Evolutionary conservation across 441 rosid species (phyloP).

Genomic region (Metrosideros polymorpha): DNA sequence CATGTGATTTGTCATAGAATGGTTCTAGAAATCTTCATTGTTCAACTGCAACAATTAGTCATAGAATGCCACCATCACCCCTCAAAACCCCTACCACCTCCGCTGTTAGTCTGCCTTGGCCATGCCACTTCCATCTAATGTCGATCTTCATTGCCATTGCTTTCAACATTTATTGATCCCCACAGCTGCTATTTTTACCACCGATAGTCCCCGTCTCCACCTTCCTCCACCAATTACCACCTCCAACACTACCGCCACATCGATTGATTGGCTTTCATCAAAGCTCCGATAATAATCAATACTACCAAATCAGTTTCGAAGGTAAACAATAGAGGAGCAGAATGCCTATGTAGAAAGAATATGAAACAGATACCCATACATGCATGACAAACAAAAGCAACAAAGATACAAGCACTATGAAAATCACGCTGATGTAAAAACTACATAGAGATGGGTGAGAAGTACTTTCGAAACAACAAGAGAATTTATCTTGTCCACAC

Average conservation of each 20-base stretch:
- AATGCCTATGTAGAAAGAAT: neutral
- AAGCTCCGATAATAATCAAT: neutral
- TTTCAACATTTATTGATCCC: neutral
- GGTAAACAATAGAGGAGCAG: neutral
- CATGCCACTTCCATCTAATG: neutral
- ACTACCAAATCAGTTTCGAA: neutral
- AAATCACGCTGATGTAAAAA: neutral
- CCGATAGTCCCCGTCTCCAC: neutral
- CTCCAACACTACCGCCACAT: neutral
- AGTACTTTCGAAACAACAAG: neutral
- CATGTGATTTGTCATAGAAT: neutral
- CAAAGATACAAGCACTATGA: too few relatives aligned
- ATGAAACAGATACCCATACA: too few relatives aligned
- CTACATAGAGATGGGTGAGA: neutral
- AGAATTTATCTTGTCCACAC: neutral
- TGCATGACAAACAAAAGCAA: too few relatives aligned
- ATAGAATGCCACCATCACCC: neutral
- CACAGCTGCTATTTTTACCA: neutral
- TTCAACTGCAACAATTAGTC: neutral
- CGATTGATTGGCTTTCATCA: neutral
- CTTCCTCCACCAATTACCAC: neutral
- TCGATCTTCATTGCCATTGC: neutral
- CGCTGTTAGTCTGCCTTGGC: neutral
- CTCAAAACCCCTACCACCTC: neutral
- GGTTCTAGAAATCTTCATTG: neutral